Evolutionary conservation across 495 filamentous ascomycete species (phyloP).

Genomic region (Penicillium egyptiacum): DNA sequence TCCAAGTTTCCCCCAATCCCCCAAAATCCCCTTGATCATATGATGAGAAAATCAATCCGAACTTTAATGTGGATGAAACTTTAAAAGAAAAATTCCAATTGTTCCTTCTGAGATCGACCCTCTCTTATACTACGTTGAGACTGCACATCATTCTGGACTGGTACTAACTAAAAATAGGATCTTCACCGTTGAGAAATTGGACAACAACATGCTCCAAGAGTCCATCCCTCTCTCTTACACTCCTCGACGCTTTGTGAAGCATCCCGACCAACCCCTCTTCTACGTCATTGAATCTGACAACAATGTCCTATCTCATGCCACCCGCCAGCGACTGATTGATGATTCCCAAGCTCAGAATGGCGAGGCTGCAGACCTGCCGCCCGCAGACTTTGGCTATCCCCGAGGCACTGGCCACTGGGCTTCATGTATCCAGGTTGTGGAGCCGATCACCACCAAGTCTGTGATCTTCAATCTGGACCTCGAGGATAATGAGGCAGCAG

Average conservation of each 20-base stretch:
- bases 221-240: constrained; percentile 88
- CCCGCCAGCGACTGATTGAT: constrained; percentile 65
- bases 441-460: constrained; percentile 71
- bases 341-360: constrained; percentile 66
- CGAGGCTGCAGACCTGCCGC: constrained; percentile 65
- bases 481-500: constrained; percentile 86
- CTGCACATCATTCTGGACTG: not conserved
- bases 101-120: constrained; percentile 64
- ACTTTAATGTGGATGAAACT: constrained; percentile 54
- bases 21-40: constrained; percentile 31
- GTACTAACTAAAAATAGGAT: constrained; percentile 60
- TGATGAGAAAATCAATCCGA: constrained; percentile 67
- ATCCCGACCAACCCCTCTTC: constrained; percentile 84
- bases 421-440: constrained; percentile 87
- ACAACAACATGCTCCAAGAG: constrained; percentile 84
- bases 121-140: constrained; percentile 4
- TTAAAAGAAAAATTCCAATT: constrained; percentile 62
- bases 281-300: constrained; percentile 94
- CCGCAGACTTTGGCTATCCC: constrained; percentile 89
- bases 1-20: constrained; percentile 6
- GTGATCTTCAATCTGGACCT: constrained; percentile 77
- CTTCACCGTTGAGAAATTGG: constrained; percentile 83
- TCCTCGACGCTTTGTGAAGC: constrained; percentile 79
- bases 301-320: constrained; percentile 76
- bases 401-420: constrained; percentile 85